Evolutionary conservation across 106 monocot species (phyloP).

Genomic region (Dactylorhiza incarnata): DNA sequence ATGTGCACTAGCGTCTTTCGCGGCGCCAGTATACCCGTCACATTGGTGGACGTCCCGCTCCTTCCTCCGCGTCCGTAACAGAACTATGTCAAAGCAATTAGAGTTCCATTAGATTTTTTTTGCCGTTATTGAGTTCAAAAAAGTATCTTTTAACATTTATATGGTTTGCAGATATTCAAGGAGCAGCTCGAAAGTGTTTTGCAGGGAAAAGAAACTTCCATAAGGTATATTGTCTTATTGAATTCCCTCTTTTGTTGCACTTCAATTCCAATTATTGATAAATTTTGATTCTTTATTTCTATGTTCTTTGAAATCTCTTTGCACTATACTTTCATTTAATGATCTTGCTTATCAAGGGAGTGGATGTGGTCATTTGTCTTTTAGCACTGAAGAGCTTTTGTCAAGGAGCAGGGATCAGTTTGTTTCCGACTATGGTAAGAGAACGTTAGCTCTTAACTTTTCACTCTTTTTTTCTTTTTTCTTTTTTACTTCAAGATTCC

Average conservation of each 20-base stretch:
- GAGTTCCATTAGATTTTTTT: background rate
- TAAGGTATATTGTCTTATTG: slow-evolving; percentile 40
- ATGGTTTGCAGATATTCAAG: slow-evolving; percentile 55
- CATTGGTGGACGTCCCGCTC: no score
- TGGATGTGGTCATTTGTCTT: slow-evolving; percentile 16
- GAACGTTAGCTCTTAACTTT: background rate
- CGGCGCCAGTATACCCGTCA: no score
- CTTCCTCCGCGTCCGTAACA: no score
- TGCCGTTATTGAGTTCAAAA: background rate
- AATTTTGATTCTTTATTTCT: background rate
- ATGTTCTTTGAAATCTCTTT: slow-evolving; percentile 1
- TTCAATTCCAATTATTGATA: background rate
- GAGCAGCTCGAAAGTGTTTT: slow-evolving; percentile 68
- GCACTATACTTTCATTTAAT: slow-evolving; percentile 3
- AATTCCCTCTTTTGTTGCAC: background rate
- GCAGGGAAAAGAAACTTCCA: slow-evolving; percentile 42
- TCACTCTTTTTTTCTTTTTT: background rate
- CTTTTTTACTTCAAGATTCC: background rate
- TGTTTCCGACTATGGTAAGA: slow-evolving; percentile 73
- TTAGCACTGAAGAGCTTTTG: slow-evolving; percentile 76
- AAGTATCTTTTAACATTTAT: background rate
- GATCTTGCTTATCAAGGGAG: slow-evolving; percentile 13
- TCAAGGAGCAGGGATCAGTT: slow-evolving; percentile 53
- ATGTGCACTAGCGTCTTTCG: no score
- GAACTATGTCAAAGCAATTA: background rate